A percentile compares a stretch with the other conserved stretches of the same genome.
Evolutionary conservation across 1,139 yeast species (phyloP).

Genomic region (Candida tetrigidarum): DNA sequence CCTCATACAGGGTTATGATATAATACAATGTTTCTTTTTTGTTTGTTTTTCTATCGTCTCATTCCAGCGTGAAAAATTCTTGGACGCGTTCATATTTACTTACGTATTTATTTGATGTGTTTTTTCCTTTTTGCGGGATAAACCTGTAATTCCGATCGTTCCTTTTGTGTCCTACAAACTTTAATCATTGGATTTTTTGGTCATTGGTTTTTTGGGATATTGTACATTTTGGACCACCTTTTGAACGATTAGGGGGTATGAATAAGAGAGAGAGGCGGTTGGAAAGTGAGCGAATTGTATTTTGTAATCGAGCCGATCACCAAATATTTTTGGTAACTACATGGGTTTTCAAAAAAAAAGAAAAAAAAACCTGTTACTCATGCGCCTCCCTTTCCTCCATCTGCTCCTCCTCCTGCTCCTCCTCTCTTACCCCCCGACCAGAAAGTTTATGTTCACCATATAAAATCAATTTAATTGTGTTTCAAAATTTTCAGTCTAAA

Average conservation of each 20-base stretch:
- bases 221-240: too few relatives aligned
- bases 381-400: too few relatives aligned
- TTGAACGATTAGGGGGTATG: too few relatives aligned
- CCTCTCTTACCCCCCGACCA: too few relatives aligned
- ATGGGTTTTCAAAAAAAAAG: background rate
- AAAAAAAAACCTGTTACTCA: too few relatives aligned
- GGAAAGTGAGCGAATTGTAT: too few relatives aligned
- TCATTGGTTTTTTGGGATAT: too few relatives aligned
- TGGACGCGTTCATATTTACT: too few relatives aligned
- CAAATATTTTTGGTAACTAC: background rate
- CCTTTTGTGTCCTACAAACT: background rate
- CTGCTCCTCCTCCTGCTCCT: too few relatives aligned
- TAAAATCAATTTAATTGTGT: too few relatives aligned
- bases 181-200: too few relatives aligned
- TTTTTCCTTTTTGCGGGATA: background rate
- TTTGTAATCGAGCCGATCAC: constrained; percentile 1
- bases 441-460: background rate
- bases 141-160: background rate
- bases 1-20: background rate
- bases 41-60: background rate
- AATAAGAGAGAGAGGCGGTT: too few relatives aligned
- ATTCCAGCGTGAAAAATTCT: background rate
- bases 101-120: background rate
- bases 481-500: background rate
- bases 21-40: background rate